Percentiles rank a stretch among this genome's conserved stretches.
These are phyloP conservation scores for Sabuloglossum arenarium DNA, from an alignment of 495 filamentous ascomycete species.

Conservation along the genomic window DNA sequence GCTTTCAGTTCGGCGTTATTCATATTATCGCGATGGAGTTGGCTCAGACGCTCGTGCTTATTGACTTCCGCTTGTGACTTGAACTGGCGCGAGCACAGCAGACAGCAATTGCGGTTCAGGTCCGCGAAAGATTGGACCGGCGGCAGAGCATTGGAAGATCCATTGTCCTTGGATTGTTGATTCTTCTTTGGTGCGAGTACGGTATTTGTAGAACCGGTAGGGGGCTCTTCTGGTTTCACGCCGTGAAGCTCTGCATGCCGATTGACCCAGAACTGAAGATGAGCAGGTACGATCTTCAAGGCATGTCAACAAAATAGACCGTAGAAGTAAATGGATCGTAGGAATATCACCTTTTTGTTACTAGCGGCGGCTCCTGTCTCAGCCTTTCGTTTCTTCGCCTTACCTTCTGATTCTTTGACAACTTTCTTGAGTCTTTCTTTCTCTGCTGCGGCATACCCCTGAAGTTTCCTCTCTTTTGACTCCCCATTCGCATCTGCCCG, in stretches of 20 bases:
- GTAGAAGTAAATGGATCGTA: not conserved
- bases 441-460: constrained; percentile 15
- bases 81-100: constrained; percentile 58
- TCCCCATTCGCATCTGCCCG: constrained; percentile 12
- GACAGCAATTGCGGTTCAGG: constrained; percentile 46
- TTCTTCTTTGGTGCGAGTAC: constrained; percentile 9
- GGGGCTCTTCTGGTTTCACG: constrained; percentile 12
- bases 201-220: constrained; percentile 6
- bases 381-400: constrained; percentile 52
- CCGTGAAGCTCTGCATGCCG: constrained; percentile 72
- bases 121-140: constrained; percentile 46
- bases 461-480: constrained; percentile 12
- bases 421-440: constrained; percentile 20
- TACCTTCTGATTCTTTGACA: constrained; percentile 29
- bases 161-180: constrained; percentile 16
- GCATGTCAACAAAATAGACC: not conserved
- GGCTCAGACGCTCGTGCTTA: constrained; percentile 55
- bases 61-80: constrained; percentile 45
- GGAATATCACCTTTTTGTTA: constrained; percentile 24
- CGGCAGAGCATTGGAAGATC: constrained; percentile 6
- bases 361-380: constrained; percentile 26
- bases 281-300: constrained; percentile 29
- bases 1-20: constrained; percentile 33
- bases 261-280: constrained; percentile 77
- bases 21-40: constrained; percentile 52